Conservation (phyloP, 2,329 filamentous ascomycete genomes). For the Talaromyces sp. region DNA sequence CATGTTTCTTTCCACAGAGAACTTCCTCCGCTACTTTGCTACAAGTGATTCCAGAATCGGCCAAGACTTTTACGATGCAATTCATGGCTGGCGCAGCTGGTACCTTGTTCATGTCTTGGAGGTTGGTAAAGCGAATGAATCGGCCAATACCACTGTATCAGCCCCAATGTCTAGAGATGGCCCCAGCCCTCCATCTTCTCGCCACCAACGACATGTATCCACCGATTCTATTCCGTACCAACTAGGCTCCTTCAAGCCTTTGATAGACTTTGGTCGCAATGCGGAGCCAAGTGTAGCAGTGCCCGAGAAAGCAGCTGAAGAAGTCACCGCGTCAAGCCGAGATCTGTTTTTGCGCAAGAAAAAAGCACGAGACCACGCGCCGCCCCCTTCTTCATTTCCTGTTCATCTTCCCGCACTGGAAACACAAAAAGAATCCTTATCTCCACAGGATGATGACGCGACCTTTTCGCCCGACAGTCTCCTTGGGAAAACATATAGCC, state of each 20-base stretch:
- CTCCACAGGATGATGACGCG: slow-evolving; percentile 22
- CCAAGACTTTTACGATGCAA: slow-evolving; percentile 63
- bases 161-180: slow-evolving; percentile 26
- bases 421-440: slow-evolving; percentile 17
- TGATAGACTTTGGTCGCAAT: slow-evolving; percentile 61
- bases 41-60: slow-evolving; percentile 68
- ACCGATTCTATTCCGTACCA: slow-evolving; percentile 49
- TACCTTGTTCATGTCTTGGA: slow-evolving; percentile 74
- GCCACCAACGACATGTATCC: slow-evolving; percentile 20
- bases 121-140: slow-evolving; percentile 43
- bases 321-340: slow-evolving; percentile 16
- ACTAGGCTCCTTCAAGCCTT: slow-evolving; percentile 63
- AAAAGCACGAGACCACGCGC: slow-evolving; percentile 28
- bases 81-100: slow-evolving; percentile 87
- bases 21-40: slow-evolving; percentile 89
- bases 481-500: slow-evolving; percentile 39
- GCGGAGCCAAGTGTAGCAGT: slow-evolving; percentile 43
- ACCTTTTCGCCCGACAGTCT: slow-evolving; percentile 38
- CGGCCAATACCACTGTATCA: not conserved
- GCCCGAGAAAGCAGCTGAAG: slow-evolving; percentile 2
- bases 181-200: slow-evolving; percentile 20
- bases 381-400: slow-evolving; percentile 31
- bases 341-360: slow-evolving; percentile 29
- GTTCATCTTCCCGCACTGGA: slow-evolving; percentile 27
- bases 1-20: slow-evolving; percentile 75